These are phyloP conservation scores for Pseudoscleropodium purum DNA, from an alignment of 225 moss, liverwort and hornwort species.

Conservation along the genomic window DNA sequence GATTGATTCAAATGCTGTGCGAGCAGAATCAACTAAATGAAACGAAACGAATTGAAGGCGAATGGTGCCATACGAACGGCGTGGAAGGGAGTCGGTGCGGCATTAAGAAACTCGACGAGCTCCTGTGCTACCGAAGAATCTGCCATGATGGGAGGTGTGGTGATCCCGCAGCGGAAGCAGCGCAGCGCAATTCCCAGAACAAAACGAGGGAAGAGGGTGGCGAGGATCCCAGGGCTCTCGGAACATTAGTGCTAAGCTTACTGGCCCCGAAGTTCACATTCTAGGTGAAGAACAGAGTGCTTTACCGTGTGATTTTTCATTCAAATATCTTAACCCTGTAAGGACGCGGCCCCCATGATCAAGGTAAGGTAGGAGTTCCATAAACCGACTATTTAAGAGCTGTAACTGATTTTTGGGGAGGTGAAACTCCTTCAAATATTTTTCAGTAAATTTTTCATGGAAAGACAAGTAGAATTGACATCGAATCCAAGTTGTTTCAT, in stretches of 20 bases:
- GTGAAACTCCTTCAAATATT: too few species aligned
- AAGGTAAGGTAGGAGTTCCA: too few species aligned
- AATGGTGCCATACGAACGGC: constrained; percentile 52
- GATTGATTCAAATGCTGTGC: not conserved
- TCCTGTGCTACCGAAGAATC: constrained; percentile 34
- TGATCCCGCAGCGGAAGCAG: not conserved
- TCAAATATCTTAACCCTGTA: too few species aligned
- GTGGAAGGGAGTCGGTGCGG: constrained; percentile 79
- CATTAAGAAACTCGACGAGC: constrained; percentile 78
- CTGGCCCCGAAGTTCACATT: not conserved
- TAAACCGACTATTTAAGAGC: too few species aligned
- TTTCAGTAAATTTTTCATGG: too few species aligned
- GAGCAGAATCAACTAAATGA: not conserved
- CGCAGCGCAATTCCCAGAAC: not conserved
- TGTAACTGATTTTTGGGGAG: too few species aligned
- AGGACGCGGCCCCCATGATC: too few species aligned
- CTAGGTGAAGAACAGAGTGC: not conserved
- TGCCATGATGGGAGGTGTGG: constrained; percentile 2
- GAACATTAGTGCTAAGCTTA: not conserved
- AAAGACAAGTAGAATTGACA: too few species aligned
- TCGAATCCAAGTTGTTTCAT: too few species aligned
- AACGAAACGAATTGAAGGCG: not conserved
- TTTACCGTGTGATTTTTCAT: not conserved
- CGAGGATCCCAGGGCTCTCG: not conserved
- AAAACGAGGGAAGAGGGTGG: not conserved